Conservation (phyloP, 257 asterid species). For the Sherardia arvensis region DNA sequence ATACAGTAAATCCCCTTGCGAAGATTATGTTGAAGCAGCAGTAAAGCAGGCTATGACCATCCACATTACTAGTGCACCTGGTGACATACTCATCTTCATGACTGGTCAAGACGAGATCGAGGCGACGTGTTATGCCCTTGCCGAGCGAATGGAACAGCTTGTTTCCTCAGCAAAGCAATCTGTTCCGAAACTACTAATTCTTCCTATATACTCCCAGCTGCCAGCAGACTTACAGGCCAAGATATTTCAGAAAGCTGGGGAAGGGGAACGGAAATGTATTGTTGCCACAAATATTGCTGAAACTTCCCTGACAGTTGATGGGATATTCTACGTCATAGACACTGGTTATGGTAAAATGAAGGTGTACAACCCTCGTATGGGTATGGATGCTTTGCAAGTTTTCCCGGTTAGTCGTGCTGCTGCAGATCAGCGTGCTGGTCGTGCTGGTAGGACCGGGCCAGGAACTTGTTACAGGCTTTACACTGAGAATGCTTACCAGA, state of each 20-base stretch:
- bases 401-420: constrained; percentile 97
- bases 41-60: constrained; percentile 92
- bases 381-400: constrained; percentile 99
- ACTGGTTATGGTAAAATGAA: constrained; percentile 88
- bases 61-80: constrained; percentile 89
- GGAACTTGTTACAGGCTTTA: constrained; percentile 93
- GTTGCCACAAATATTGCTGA: constrained; percentile 97
- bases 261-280: constrained; percentile 89
- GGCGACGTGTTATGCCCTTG: constrained; percentile 86
- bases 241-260: constrained; percentile 87
- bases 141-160: constrained; percentile 89
- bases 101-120: constrained; percentile 99
- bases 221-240: constrained; percentile 98
- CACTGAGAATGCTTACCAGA: constrained; percentile 71
- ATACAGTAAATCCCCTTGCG: constrained; percentile 84
- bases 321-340: constrained; percentile 85
- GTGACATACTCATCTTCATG: constrained; percentile 95
- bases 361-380: constrained; percentile 98
- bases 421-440: constrained; percentile 94
- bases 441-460: constrained; percentile 98
- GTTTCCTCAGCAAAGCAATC: constrained; percentile 57
- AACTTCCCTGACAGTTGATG: constrained; percentile 90
- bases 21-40: constrained; percentile 95
- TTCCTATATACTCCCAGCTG: constrained; percentile 94
- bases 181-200: constrained; percentile 69